These are phyloP conservation scores for Sugiyamaella sp. DNA, from an alignment of 1,139 yeast species.

Conservation along the genomic window DNA sequence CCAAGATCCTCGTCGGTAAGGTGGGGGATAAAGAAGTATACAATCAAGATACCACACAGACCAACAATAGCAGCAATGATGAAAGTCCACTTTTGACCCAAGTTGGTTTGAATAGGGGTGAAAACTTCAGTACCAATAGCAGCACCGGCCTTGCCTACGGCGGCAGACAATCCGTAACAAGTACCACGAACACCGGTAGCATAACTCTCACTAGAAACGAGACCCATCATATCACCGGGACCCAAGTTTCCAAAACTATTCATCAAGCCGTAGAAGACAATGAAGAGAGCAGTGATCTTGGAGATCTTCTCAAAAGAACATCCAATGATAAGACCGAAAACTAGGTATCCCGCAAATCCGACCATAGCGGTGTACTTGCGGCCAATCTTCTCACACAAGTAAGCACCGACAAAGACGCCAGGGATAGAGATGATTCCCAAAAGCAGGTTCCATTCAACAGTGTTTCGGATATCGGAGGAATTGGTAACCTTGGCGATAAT, in stretches of 20 bases:
- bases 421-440: slow-evolving; percentile 58
- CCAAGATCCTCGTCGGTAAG: slow-evolving; percentile 72
- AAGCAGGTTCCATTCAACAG: slow-evolving; percentile 62
- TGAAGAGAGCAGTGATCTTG: slow-evolving; percentile 56
- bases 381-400: slow-evolving; percentile 55
- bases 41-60: slow-evolving; percentile 61
- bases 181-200: slow-evolving; percentile 81
- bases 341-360: slow-evolving; percentile 60
- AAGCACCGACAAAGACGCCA: slow-evolving; percentile 62
- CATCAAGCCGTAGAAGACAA: slow-evolving; percentile 62
- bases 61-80: slow-evolving; percentile 75
- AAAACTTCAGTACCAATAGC: slow-evolving; percentile 55
- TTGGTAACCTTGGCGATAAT: slow-evolving; percentile 55
- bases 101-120: slow-evolving; percentile 47
- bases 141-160: slow-evolving; percentile 59
- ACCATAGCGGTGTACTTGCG: slow-evolving; percentile 60
- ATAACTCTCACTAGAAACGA: slow-evolving; percentile 65
- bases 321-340: slow-evolving; percentile 64
- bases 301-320: slow-evolving; percentile 53
- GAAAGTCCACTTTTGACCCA: slow-evolving; percentile 51
- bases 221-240: slow-evolving; percentile 76
- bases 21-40: slow-evolving; percentile 68
- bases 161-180: slow-evolving; percentile 55
- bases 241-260: slow-evolving; percentile 68
- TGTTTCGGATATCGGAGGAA: slow-evolving; percentile 46